phyloP scores from a whole-genome alignment of 805 yeast species.

The Saccharomyces mikatae region DNA sequence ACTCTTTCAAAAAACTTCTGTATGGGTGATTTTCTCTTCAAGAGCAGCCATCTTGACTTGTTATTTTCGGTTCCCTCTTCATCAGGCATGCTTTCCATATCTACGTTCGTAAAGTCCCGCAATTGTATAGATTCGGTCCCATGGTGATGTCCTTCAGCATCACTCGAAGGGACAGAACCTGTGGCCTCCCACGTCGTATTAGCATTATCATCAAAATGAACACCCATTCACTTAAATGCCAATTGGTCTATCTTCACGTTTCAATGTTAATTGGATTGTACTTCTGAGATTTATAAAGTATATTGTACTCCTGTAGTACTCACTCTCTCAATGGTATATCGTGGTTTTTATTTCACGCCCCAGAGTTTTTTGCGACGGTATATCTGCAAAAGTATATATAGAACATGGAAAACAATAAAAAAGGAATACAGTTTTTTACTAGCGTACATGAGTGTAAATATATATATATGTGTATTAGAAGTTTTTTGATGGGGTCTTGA shows the following conservation, averaged over 20 bases:
- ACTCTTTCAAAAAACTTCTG: conserved; percentile 27
- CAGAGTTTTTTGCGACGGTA: background rate
- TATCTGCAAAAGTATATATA: background rate
- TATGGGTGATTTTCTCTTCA: conserved; percentile 10
- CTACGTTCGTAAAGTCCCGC: background rate
- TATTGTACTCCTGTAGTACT: background rate
- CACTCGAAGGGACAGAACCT: background rate
- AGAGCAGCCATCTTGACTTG: conserved; percentile 14
- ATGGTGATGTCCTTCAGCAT: background rate
- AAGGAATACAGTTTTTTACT: background rate
- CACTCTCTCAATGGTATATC: background rate
- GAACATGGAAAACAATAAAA: background rate
- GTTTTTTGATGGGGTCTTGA: background rate
- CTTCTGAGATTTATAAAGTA: background rate
- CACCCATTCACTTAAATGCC: background rate
- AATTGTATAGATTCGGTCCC: background rate
- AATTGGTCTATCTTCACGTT: background rate
- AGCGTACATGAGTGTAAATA: background rate
- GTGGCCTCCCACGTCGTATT: background rate
- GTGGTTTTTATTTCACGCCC: background rate
- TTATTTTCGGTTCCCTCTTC: conserved; percentile 1
- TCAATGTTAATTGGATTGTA: background rate
- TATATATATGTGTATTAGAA: background rate
- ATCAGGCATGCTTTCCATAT: background rate
- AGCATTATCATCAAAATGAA: background rate